Percentiles rank a stretch among this genome's conserved stretches.
These are phyloP conservation scores for Cercospora brassicicola DNA, from an alignment of 2,329 filamentous ascomycete genomes.

Conservation along the genomic window DNA sequence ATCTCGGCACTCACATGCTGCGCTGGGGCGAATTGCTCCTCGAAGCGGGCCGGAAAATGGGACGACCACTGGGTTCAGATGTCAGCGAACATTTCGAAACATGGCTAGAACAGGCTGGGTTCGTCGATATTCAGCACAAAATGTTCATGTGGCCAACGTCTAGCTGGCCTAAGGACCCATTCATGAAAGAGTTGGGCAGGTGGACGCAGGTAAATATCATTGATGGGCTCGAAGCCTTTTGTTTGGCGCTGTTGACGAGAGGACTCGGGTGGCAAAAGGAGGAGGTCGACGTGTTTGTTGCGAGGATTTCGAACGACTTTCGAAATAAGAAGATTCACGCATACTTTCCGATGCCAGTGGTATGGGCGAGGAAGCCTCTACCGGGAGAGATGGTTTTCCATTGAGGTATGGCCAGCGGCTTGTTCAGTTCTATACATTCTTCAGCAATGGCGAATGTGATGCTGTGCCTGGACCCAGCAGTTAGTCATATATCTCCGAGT, in stretches of 20 bases:
- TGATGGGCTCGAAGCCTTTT: slow-evolving; percentile 47
- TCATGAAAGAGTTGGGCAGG: slow-evolving; percentile 53
- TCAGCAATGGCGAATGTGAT: not conserved
- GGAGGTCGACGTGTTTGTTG: slow-evolving; percentile 48
- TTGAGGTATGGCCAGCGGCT: not conserved
- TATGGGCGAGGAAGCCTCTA: slow-evolving; percentile 38
- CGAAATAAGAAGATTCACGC: slow-evolving; percentile 40
- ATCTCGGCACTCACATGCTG: slow-evolving; percentile 37
- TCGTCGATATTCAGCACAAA: slow-evolving; percentile 45
- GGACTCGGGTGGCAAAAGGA: slow-evolving; percentile 46
- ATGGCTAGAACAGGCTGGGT: slow-evolving; percentile 46
- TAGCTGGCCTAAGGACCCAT: slow-evolving; percentile 50
- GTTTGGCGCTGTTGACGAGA: slow-evolving; percentile 45
- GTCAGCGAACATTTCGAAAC: slow-evolving; percentile 41
- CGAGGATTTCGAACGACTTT: slow-evolving; percentile 38
- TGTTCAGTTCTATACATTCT: not conserved
- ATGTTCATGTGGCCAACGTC: slow-evolving; percentile 47
- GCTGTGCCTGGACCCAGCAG: not conserved
- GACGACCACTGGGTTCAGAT: slow-evolving; percentile 45
- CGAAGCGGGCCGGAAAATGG: slow-evolving; percentile 43
- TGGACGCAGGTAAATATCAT: slow-evolving; percentile 47
- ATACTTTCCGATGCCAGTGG: slow-evolving; percentile 43
- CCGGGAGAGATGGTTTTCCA: slow-evolving; percentile 22
- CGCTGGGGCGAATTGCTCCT: slow-evolving; percentile 41
- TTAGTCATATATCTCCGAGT: not conserved